Conservation (phyloP, 23 red algal species). For the Chondrus crispus region DNA sequence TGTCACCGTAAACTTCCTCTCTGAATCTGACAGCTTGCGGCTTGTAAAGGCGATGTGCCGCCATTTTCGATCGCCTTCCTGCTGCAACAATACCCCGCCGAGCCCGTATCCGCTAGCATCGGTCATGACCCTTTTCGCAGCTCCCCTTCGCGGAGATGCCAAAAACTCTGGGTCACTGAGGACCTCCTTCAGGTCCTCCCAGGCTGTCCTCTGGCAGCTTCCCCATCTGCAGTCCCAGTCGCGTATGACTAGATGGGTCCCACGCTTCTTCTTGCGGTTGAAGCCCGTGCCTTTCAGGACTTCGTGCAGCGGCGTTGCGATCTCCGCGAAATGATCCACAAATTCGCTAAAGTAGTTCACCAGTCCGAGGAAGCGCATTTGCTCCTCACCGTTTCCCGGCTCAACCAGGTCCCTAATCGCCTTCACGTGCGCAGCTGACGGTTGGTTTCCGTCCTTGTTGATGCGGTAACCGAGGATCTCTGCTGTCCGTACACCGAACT, state of each 20-base stretch:
- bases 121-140: neutral
- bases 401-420: neutral
- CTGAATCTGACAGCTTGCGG: neutral
- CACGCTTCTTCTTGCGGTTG: too few species aligned
- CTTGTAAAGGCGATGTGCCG: neutral
- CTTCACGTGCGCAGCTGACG: neutral
- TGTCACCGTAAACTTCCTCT: neutral
- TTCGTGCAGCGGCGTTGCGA: too few species aligned
- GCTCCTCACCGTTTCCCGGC: neutral
- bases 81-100: neutral
- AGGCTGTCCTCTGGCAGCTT: neutral
- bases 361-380: neutral
- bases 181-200: neutral
- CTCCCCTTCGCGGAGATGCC: neutral
- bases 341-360: slow-evolving; percentile 26
- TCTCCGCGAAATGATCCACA: neutral
- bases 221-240: neutral
- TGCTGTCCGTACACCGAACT: neutral
- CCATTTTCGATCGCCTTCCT: neutral
- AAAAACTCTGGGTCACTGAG: neutral
- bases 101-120: neutral
- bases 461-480: neutral
- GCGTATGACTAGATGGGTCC: neutral
- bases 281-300: too few species aligned
- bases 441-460: neutral